A percentile compares a stretch with the other conserved stretches of the same genome.
Evolutionary conservation across 208 protist species (phyloP).

Genomic region (Phytomonas serpens): DNA sequence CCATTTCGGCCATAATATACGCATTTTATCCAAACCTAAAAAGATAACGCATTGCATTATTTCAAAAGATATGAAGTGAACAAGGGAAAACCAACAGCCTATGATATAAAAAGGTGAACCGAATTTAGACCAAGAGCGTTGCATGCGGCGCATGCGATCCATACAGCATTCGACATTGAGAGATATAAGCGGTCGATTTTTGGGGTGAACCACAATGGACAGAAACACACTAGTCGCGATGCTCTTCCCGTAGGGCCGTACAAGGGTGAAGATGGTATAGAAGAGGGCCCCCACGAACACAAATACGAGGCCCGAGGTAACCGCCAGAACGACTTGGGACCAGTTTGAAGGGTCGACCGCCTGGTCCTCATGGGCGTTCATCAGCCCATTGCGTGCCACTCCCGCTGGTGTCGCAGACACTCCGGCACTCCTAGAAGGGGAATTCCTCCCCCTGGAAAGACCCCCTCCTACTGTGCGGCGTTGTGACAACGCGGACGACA

Average conservation of each 20-base stretch:
- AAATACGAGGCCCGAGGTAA: constrained; percentile 47
- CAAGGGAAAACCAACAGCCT: constrained; percentile 29
- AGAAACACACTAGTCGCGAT: constrained; percentile 44
- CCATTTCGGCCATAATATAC: not conserved
- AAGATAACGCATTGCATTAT: constrained; percentile 40
- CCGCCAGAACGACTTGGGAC: constrained; percentile 35
- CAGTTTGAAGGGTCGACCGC: constrained; percentile 23
- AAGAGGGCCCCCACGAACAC: constrained; percentile 25
- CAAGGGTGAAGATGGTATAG: constrained; percentile 39
- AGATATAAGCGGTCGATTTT: constrained; percentile 22
- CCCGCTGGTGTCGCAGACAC: too few species aligned
- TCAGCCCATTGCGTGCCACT: too few species aligned
- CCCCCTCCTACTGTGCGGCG: too few species aligned
- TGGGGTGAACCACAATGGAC: constrained; percentile 56
- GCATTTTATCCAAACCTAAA: constrained; percentile 53
- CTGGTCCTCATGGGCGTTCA: not conserved
- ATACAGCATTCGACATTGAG: constrained; percentile 27
- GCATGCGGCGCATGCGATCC: constrained; percentile 29
- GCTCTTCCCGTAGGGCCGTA: constrained; percentile 41
- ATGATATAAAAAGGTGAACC: constrained; percentile 27
- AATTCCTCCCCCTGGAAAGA: too few species aligned
- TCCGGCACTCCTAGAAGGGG: too few species aligned
- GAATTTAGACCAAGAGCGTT: constrained; percentile 21
- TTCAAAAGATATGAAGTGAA: constrained; percentile 39
- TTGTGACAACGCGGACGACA: too few species aligned